Evolutionary conservation across 257 asterid genomes (phyloP).

Genomic region (Gentiana macrophylla): DNA sequence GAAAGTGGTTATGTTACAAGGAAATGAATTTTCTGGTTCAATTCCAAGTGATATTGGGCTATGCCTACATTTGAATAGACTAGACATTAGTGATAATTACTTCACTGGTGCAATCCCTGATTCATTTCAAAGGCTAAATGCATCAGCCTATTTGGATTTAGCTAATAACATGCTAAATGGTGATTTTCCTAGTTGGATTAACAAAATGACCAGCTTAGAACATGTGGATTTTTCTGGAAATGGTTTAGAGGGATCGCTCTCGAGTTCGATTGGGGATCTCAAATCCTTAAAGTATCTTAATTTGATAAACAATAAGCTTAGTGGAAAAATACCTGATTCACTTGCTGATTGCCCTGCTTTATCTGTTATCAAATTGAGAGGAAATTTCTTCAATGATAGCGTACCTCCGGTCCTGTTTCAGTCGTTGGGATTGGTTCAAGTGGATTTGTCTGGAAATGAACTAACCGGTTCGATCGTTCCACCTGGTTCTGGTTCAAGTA

Average conservation of each 20-base stretch:
- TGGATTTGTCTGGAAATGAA: conserved; percentile 67
- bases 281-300: conserved; percentile 31
- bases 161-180: conserved; percentile 50
- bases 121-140: conserved; percentile 39
- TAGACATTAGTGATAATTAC: conserved; percentile 49
- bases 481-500: conserved; percentile 40
- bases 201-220: conserved; percentile 34
- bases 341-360: conserved; percentile 27
- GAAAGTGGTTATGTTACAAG: conserved; percentile 42
- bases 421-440: conserved; percentile 50
- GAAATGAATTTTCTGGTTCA: conserved; percentile 56
- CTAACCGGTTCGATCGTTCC: conserved; percentile 53
- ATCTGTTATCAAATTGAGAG: conserved; percentile 38
- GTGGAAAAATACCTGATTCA: conserved; percentile 52
- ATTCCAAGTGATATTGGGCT: conserved; percentile 64
- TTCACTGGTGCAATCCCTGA: conserved; percentile 44
- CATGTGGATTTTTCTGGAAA: conserved; percentile 51
- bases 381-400: conserved; percentile 45
- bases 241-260: conserved; percentile 41
- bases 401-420: conserved; percentile 54
- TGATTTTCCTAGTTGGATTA: conserved; percentile 67
- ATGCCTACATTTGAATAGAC: conserved; percentile 47
- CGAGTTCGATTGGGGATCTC: conserved; percentile 46
- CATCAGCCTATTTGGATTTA: conserved; percentile 28
- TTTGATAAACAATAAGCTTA: conserved; percentile 35